Percentiles rank a stretch among this genome's conserved stretches.
These are phyloP conservation scores for Ceratobasidium sp. DNA, from an alignment of 1,284 basidiomycete species.

Conservation along the genomic window DNA sequence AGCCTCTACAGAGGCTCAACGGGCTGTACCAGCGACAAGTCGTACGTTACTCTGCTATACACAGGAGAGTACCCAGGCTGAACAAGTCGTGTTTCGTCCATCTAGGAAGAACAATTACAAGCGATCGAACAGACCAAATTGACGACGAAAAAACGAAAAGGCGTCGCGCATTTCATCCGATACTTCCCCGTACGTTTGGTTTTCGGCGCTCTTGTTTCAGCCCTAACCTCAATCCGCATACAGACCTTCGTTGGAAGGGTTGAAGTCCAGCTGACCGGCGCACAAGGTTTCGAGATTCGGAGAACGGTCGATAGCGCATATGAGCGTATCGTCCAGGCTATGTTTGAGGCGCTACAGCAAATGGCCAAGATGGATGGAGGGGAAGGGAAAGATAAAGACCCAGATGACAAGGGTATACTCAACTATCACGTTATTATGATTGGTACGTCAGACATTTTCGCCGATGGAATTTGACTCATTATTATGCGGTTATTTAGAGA, in stretches of 20 bases:
- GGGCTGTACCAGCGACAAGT: constrained; percentile 81
- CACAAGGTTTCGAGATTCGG: constrained; percentile 83
- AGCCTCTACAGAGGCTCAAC: constrained; percentile 83
- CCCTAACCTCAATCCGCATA: neutral
- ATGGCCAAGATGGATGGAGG: constrained; percentile 92
- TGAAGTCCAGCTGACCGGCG: constrained; percentile 85
- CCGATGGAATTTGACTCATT: neutral
- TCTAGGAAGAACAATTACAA: constrained; percentile 87
- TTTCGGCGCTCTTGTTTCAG: neutral
- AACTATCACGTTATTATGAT: constrained; percentile 97
- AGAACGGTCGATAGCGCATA: constrained; percentile 85
- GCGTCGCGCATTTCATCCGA: constrained; percentile 93
- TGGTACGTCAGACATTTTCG: constrained; percentile 69
- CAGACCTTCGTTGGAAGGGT: constrained; percentile 81
- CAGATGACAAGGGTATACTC: constrained; percentile 95
- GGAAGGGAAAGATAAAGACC: constrained; percentile 63
- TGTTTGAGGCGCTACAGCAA: constrained; percentile 94
- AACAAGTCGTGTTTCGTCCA: neutral
- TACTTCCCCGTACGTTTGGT: constrained; percentile 80
- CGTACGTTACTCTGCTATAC: constrained; percentile 64
- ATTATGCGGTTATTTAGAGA: constrained; percentile 71
- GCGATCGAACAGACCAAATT: constrained; percentile 92
- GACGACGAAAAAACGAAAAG: constrained; percentile 91
- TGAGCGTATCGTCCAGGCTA: constrained; percentile 86
- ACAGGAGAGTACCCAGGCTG: neutral